Evolutionary conservation across 2,329 filamentous ascomycete genomes (phyloP).

Genomic region (Paraconiothyrium sp.): DNA sequence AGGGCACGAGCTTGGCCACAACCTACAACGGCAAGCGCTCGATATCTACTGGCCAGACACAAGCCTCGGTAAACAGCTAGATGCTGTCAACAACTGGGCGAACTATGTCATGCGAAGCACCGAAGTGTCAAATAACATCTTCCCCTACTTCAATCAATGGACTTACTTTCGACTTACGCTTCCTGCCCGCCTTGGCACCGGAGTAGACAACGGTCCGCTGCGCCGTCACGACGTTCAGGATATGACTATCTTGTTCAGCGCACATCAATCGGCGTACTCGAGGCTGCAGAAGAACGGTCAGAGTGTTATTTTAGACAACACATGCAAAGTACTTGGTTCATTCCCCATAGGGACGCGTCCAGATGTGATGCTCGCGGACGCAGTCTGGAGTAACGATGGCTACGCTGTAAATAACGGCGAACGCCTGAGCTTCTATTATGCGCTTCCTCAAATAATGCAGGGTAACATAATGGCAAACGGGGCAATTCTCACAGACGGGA

Average conservation of each 20-base stretch:
- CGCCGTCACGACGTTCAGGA: slow-evolving; percentile 6
- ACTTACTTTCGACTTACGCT: slow-evolving; percentile 9
- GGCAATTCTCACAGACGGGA: slow-evolving; percentile 1
- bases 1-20: slow-evolving; percentile 8
- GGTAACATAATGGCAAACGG: slow-evolving; percentile 7
- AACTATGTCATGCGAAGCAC: slow-evolving; percentile 6
- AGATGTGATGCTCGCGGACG: slow-evolving; percentile 10
- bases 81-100: not conserved
- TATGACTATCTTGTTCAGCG: slow-evolving; percentile 7
- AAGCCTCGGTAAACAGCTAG: not conserved
- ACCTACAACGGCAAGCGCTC: slow-evolving; percentile 3
- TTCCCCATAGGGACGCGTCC: slow-evolving; percentile 4
- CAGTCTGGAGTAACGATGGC: slow-evolving; percentile 5
- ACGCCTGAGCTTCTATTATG: slow-evolving; percentile 10
- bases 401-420: slow-evolving; percentile 10
- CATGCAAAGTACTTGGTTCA: slow-evolving; percentile 3
- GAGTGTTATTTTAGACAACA: slow-evolving; percentile 6
- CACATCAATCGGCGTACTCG: slow-evolving; percentile 4
- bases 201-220: slow-evolving; percentile 2
- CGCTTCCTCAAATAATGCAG: slow-evolving; percentile 6
- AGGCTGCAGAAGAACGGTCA: slow-evolving; percentile 8
- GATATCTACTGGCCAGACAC: slow-evolving; percentile 10
- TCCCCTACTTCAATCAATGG: slow-evolving; percentile 11
- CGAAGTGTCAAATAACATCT: slow-evolving; percentile 10
- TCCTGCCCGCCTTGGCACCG: slow-evolving; percentile 2